These are phyloP conservation scores for Leccinum barrowsii DNA, from an alignment of 768 basidiomycete genomes.

Conservation along the genomic window DNA sequence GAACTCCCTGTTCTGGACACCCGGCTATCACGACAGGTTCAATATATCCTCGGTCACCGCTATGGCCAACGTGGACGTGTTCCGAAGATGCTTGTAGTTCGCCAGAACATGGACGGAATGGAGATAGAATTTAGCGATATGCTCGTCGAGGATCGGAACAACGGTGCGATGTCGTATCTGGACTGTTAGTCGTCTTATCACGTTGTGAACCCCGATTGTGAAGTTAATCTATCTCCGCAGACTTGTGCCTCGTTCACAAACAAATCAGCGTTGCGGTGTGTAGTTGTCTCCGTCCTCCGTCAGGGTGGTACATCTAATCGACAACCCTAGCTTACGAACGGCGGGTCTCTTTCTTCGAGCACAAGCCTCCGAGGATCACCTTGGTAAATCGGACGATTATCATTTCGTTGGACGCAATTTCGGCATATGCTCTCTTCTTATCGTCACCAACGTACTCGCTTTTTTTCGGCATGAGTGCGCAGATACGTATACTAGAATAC, in stretches of 20 bases:
- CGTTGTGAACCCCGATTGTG: neutral
- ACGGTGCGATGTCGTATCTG: slow-evolving; percentile 87
- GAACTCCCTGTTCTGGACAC: slow-evolving; percentile 69
- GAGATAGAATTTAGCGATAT: slow-evolving; percentile 98
- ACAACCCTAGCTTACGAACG: slow-evolving; percentile 27
- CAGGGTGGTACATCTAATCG: slow-evolving; percentile 1
- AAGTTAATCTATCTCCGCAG: slow-evolving; percentile 9
- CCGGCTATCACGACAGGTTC: slow-evolving; percentile 76
- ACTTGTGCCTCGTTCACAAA: slow-evolving; percentile 34
- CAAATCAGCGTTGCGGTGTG: slow-evolving; percentile 30
- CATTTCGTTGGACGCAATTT: neutral
- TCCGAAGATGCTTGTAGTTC: slow-evolving; percentile 68
- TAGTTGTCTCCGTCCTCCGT: neutral
- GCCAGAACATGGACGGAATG: slow-evolving; percentile 88
- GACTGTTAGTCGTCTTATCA: slow-evolving; percentile 60
- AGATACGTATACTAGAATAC: slow-evolving; percentile 4
- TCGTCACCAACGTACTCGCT: slow-evolving; percentile 9
- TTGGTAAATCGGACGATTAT: slow-evolving; percentile 22
- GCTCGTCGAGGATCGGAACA: slow-evolving; percentile 96
- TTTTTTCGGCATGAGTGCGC: neutral
- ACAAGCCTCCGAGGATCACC: slow-evolving; percentile 31
- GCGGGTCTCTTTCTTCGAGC: slow-evolving; percentile 25
- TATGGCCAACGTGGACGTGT: slow-evolving; percentile 49
- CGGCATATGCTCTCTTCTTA: slow-evolving; percentile 1
- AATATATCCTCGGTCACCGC: slow-evolving; percentile 77